These are phyloP conservation scores for Corynascus novoguineensis DNA, from an alignment of 495 filamentous ascomycete species.

Conservation along the genomic window DNA sequence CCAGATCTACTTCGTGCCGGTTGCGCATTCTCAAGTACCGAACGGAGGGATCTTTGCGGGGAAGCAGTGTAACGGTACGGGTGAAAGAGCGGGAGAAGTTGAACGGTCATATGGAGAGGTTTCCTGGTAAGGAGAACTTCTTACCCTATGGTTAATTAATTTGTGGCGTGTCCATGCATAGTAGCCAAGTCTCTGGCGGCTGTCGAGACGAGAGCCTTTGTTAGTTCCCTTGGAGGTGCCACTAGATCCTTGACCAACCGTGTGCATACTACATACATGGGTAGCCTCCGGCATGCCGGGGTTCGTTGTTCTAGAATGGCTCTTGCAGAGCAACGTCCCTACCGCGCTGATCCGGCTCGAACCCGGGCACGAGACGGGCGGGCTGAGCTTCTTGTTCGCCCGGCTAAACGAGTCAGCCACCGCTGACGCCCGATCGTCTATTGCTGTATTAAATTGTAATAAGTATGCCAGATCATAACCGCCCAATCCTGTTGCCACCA, in stretches of 20 bases:
- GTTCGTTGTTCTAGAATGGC: not conserved
- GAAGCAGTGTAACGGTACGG: constrained; percentile 14
- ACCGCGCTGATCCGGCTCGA: not conserved
- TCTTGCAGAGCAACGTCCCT: not conserved
- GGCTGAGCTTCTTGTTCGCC: not conserved
- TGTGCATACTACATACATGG: not conserved
- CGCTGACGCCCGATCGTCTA: not conserved
- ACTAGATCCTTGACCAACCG: not conserved
- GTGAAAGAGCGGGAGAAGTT: constrained; percentile 15
- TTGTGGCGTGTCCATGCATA: not conserved
- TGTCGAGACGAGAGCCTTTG: not conserved
- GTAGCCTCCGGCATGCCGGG: not conserved
- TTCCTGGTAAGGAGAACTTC: not conserved
- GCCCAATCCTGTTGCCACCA: not conserved
- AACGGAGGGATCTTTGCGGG: constrained; percentile 13
- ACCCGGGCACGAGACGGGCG: not conserved
- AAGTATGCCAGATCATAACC: not conserved
- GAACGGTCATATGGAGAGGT: not conserved
- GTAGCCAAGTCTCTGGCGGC: not conserved
- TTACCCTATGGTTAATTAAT: not conserved
- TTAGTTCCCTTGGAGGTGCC: too few relatives aligned
- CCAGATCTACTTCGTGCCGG: not conserved
- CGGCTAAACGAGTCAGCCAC: constrained; percentile 11
- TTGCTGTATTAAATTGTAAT: constrained; percentile 4
- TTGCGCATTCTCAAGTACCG: constrained; percentile 13